A percentile compares a stretch with the other conserved stretches of the same genome.
These are phyloP conservation scores for Arabidopsis lyrata DNA, from an alignment of 441 rosid species.

Conservation along the genomic window DNA sequence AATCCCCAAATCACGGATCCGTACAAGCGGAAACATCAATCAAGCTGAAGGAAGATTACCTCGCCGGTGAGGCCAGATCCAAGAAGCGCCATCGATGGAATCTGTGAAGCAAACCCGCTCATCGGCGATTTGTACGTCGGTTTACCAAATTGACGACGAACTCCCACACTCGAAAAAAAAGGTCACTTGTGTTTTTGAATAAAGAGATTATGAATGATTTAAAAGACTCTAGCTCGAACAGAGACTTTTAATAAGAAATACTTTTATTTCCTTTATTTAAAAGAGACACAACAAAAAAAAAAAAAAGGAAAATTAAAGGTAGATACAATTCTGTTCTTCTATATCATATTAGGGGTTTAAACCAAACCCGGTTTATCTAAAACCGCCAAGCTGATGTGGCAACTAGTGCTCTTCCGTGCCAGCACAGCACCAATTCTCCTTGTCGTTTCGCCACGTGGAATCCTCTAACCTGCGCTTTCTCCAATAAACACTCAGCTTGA, in stretches of 20 bases:
- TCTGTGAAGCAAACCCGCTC: slow-evolving; percentile 43
- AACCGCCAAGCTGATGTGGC: slow-evolving; percentile 94
- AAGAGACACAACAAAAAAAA: slow-evolving; percentile 22
- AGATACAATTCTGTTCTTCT: not conserved
- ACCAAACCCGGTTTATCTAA: slow-evolving; percentile 40
- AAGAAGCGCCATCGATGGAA: slow-evolving; percentile 57
- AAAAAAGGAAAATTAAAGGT: slow-evolving; percentile 11
- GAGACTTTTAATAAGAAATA: not conserved
- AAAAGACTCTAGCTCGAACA: not conserved
- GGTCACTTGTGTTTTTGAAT: slow-evolving; percentile 19
- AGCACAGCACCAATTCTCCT: slow-evolving; percentile 89
- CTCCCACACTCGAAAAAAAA: slow-evolving; percentile 19
- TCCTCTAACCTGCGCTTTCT: slow-evolving; percentile 76
- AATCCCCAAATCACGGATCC: slow-evolving; percentile 25
- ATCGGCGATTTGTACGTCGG: slow-evolving; percentile 31
- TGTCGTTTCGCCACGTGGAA: slow-evolving; percentile 92
- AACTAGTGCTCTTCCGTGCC: slow-evolving; percentile 80
- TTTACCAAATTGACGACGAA: slow-evolving; percentile 26
- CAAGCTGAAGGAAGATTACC: slow-evolving; percentile 38
- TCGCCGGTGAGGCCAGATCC: slow-evolving; percentile 60
- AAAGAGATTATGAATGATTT: not conserved
- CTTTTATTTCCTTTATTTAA: slow-evolving; percentile 31
- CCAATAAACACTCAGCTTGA: slow-evolving; percentile 78
- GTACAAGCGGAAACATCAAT: not conserved
- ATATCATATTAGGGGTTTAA: slow-evolving; percentile 24